Conservation (phyloP, 768 basidiomycete genomes). For the Pulveroboletus frians region DNA sequence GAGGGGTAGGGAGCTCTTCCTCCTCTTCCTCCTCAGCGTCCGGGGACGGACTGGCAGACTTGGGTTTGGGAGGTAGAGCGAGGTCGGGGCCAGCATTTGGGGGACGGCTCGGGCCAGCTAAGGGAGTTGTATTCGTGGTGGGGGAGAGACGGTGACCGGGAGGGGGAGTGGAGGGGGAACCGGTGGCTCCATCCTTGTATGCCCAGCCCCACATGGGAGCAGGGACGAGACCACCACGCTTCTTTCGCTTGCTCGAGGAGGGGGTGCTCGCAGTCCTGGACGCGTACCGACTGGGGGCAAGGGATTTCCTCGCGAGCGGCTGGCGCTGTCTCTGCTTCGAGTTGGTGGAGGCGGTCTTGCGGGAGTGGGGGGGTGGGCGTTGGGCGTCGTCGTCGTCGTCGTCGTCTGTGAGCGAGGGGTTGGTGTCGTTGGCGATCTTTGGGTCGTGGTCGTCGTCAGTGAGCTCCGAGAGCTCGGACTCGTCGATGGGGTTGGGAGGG, state of each 20-base stretch:
- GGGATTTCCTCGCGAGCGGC: constrained; percentile 4
- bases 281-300: neutral
- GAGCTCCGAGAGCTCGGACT: constrained; percentile 78
- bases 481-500: constrained; percentile 38
- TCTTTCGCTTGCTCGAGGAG: constrained; percentile 35
- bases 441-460: constrained; percentile 74
- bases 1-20: constrained; percentile 41
- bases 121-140: neutral
- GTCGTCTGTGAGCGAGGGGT: constrained; percentile 20
- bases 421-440: constrained; percentile 28
- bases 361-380: constrained; percentile 12
- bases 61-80: constrained; percentile 1
- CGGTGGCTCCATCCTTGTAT: constrained; percentile 38
- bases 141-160: constrained; percentile 5
- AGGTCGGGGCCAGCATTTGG: neutral
- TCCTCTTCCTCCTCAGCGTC: constrained; percentile 38
- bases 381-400: constrained; percentile 18
- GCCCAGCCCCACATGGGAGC: constrained; percentile 88
- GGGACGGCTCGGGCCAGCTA: constrained; percentile 8
- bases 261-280: constrained; percentile 6
- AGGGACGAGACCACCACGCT: constrained; percentile 66
- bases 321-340: constrained; percentile 11
- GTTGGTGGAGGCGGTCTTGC: constrained; percentile 7
- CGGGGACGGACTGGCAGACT: constrained; percentile 14
- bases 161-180: constrained; percentile 14